Conservation (phyloP, 148 eudicot genomes). For the Arctostaphylos glauca region DNA sequence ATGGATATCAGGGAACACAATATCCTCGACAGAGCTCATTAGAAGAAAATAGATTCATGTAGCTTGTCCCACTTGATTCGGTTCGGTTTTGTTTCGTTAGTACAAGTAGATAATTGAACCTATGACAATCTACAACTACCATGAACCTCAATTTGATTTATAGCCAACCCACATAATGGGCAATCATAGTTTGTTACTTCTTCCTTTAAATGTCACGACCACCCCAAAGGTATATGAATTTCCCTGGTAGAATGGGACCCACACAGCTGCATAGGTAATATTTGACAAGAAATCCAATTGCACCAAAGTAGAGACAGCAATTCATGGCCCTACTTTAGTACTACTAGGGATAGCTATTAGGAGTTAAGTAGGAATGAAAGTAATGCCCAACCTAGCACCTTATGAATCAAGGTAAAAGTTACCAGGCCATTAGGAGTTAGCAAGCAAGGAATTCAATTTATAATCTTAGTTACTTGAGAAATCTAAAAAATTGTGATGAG, state of each 20-base stretch:
- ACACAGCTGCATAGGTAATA: background rate
- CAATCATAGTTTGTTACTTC: background rate
- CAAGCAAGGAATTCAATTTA: background rate
- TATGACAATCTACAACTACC: background rate
- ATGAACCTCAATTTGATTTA: background rate
- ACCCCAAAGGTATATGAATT: background rate
- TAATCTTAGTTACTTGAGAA: background rate
- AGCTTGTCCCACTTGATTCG: no score
- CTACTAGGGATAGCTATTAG: background rate
- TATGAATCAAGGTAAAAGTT: background rate
- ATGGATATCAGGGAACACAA: no score
- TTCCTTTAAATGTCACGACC: background rate
- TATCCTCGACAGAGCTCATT: no score
- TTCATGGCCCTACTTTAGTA: no score
- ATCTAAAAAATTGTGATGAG: background rate
- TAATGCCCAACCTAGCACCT: background rate
- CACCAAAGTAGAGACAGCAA: background rate
- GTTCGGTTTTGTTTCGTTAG: no score
- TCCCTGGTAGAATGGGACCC: background rate
- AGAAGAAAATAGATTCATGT: no score
- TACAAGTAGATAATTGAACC: background rate
- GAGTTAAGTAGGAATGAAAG: background rate
- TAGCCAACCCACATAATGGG: background rate
- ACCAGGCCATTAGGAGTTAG: background rate
- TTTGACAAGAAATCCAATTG: background rate